Evolutionary conservation across 2,329 filamentous ascomycete species (phyloP).

Genomic region (Sclerotinia trifoliorum): DNA sequence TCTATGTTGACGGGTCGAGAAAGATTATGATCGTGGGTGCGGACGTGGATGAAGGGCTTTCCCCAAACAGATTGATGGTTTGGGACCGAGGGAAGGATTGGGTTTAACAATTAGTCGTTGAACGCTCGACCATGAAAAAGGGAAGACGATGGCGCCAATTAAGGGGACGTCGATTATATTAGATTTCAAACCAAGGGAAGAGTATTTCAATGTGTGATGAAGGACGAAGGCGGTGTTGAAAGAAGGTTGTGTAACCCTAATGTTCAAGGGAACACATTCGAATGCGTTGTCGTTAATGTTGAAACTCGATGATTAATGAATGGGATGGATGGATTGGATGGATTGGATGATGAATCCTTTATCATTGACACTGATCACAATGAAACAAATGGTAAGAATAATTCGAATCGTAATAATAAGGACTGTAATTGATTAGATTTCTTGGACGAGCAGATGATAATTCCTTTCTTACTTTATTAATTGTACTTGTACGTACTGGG

Average conservation of each 20-base stretch:
- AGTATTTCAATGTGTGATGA: neutral
- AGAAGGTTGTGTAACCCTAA: slow-evolving; percentile 19
- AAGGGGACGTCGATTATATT: neutral
- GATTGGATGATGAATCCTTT: neutral
- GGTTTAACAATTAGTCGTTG: neutral
- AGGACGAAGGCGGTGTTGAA: slow-evolving; percentile 13
- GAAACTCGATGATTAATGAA: slow-evolving; percentile 10
- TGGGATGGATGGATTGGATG: neutral
- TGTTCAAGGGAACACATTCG: slow-evolving; percentile 16
- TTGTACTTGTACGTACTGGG: neutral
- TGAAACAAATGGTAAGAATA: neutral
- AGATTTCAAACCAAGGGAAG: neutral
- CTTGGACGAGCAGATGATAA: neutral
- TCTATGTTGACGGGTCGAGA: neutral
- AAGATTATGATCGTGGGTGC: neutral
- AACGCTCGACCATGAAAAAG: slow-evolving; percentile 11
- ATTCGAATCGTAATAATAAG: neutral
- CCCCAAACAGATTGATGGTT: neutral
- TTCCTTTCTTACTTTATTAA: neutral
- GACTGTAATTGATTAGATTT: neutral
- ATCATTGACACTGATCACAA: neutral
- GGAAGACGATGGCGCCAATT: slow-evolving; percentile 9
- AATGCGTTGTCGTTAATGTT: slow-evolving; percentile 21
- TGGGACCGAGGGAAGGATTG: slow-evolving; percentile 15
- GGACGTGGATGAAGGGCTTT: slow-evolving; percentile 1